Evolutionary conservation across 768 basidiomycete genomes (phyloP).

Genomic region (Boletus rufocinnamomeus): DNA sequence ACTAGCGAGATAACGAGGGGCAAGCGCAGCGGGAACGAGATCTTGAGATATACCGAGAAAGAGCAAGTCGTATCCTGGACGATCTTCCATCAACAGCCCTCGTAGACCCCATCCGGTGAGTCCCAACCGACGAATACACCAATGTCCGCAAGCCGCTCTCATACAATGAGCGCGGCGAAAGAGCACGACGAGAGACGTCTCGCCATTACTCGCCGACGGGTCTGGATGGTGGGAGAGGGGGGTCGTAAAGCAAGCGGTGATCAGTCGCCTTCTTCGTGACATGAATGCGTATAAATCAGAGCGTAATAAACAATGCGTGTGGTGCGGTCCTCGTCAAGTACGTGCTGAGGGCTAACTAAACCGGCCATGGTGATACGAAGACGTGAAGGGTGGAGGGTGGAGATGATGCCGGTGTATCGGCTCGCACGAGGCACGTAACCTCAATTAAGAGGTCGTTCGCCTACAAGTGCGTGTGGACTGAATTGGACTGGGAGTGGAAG

Average conservation of each 20-base stretch:
- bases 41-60: neutral
- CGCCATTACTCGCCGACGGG: conserved; percentile 24
- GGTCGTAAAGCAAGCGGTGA: conserved; percentile 43
- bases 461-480: conserved; percentile 60
- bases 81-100: conserved; percentile 27
- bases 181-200: conserved; percentile 29
- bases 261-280: conserved; percentile 43
- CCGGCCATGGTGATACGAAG: conserved; percentile 21
- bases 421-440: conserved; percentile 77
- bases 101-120: conserved; percentile 29
- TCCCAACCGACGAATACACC: conserved; percentile 29
- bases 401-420: conserved; percentile 70
- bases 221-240: conserved; percentile 17
- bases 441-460: conserved; percentile 81
- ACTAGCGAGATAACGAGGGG: conserved; percentile 41
- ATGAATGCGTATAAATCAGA: conserved; percentile 39
- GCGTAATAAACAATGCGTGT: conserved; percentile 47
- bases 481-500: conserved; percentile 49
- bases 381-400: conserved; percentile 30
- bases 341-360: conserved; percentile 30
- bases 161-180: conserved; percentile 38
- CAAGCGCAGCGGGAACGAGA: conserved; percentile 23
- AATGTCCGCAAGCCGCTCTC: conserved; percentile 28
- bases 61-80: conserved; percentile 18
- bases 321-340: conserved; percentile 27